Conservation (phyloP, 345 rosid species). For the Noccaea bulbosa region DNA sequence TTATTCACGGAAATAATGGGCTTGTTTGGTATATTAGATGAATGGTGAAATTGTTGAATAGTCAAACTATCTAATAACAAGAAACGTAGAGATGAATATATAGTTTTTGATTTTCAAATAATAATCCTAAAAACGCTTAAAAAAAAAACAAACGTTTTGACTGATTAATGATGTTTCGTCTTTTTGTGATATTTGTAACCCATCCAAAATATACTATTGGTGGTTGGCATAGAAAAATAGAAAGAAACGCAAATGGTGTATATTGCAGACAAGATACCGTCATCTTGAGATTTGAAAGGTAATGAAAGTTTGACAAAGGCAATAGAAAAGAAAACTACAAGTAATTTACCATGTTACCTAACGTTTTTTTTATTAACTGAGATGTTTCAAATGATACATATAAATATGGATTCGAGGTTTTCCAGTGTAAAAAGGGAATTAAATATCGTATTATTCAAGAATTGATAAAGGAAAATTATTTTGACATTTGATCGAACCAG, state of each 20-base stretch:
- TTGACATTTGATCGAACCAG: background rate
- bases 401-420: background rate
- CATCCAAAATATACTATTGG: too few species aligned
- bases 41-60: background rate
- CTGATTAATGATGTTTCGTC: too few species aligned
- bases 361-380: background rate
- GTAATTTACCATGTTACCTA: background rate
- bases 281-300: background rate
- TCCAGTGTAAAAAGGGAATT: background rate
- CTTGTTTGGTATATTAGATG: background rate
- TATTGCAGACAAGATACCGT: background rate
- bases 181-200: too few species aligned
- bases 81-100: background rate
- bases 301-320: background rate
- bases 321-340: background rate
- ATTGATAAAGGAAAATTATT: background rate
- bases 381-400: background rate
- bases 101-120: too few species aligned
- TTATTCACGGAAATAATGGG: conserved; percentile 4
- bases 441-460: background rate
- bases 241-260: background rate
- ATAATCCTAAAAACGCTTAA: too few species aligned
- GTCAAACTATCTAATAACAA: background rate
- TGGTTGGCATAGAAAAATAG: background rate
- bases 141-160: too few species aligned